A percentile compares a stretch with the other conserved stretches of the same genome.
Evolutionary conservation across 2,329 filamentous ascomycete species (phyloP).

Genomic region (Neurospora sp.): DNA sequence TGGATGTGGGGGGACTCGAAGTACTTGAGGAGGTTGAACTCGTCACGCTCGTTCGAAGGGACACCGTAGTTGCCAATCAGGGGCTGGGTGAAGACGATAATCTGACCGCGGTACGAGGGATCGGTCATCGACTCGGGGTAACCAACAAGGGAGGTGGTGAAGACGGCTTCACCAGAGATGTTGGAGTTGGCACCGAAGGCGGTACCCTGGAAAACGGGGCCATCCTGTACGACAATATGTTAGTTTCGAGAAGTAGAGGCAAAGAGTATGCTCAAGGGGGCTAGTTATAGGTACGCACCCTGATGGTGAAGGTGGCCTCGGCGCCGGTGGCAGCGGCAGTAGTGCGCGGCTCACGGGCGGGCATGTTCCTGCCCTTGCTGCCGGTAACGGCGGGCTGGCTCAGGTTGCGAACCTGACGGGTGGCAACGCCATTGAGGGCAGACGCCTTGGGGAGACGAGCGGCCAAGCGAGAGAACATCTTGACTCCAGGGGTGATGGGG

Average conservation of each 20-base stretch:
- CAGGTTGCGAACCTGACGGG: conserved; percentile 24
- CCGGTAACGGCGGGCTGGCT: conserved; percentile 47
- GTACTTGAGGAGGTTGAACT: conserved; percentile 88
- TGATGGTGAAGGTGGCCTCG: conserved; percentile 88
- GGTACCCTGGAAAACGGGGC: conserved; percentile 90
- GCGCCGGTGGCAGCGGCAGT: conserved; percentile 60
- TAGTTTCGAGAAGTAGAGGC: conserved; percentile 8
- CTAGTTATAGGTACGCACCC: conserved; percentile 37
- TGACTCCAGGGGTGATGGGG: conserved; percentile 21
- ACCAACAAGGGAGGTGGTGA: conserved; percentile 94
- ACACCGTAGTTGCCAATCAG: conserved; percentile 98
- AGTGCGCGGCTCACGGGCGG: conserved; percentile 44
- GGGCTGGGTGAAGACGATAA: conserved; percentile 95
- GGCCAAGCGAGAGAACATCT: conserved; percentile 52
- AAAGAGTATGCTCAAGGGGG: too few relatives aligned
- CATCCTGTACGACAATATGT: conserved; percentile 50
- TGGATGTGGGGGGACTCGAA: conserved; percentile 98
- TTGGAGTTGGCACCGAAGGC: conserved; percentile 95
- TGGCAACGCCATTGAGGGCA: conserved; percentile 28
- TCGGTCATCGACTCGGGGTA: conserved; percentile 94
- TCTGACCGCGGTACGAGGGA: conserved; percentile 84
- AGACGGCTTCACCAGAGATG: conserved; percentile 95
- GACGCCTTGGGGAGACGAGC: conserved; percentile 42
- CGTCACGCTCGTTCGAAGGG: conserved; percentile 72
- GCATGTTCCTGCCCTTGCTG: conserved; percentile 61